A percentile compares a stretch with the other conserved stretches of the same genome.
phyloP scores from a whole-genome alignment of 225 moss, liverwort and hornwort species.

The Ulota crispa region DNA sequence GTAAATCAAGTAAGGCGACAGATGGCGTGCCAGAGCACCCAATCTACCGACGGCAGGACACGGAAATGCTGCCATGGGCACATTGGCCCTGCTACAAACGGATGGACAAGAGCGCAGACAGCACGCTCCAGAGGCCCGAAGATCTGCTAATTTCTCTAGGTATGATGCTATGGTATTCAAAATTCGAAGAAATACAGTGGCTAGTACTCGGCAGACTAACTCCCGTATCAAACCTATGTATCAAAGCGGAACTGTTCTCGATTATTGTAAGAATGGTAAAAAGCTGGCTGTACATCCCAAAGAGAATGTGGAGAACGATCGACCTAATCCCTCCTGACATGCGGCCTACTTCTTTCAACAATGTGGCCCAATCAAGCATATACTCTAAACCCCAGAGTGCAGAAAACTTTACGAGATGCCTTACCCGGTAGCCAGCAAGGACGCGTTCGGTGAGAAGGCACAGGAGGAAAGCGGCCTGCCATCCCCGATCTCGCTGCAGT shows the following conservation, averaged over 20 bases:
- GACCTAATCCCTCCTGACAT: neutral
- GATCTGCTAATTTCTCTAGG: neutral
- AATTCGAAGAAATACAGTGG: neutral
- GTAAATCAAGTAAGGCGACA: neutral
- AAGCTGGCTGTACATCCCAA: neutral
- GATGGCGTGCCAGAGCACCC: neutral
- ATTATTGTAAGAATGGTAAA: neutral
- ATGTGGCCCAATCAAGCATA: neutral
- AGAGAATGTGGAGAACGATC: neutral
- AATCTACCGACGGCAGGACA: neutral
- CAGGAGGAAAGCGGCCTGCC: slow-evolving; percentile 89
- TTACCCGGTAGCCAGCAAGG: slow-evolving; percentile 79
- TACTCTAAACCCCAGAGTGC: slow-evolving; percentile 7
- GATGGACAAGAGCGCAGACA: neutral
- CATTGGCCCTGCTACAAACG: neutral
- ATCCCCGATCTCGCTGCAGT: slow-evolving; percentile 95
- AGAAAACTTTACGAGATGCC: slow-evolving; percentile 12
- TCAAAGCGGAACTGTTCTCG: neutral
- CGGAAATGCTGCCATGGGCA: neutral
- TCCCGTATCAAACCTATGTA: neutral
- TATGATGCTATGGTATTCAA: neutral
- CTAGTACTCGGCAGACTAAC: neutral
- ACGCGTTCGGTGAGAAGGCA: slow-evolving; percentile 76
- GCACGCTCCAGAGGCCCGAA: neutral
- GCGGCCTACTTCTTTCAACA: neutral